phyloP scores from a whole-genome alignment of 2,329 filamentous ascomycete species.

The Trichoderma endophyticum region DNA sequence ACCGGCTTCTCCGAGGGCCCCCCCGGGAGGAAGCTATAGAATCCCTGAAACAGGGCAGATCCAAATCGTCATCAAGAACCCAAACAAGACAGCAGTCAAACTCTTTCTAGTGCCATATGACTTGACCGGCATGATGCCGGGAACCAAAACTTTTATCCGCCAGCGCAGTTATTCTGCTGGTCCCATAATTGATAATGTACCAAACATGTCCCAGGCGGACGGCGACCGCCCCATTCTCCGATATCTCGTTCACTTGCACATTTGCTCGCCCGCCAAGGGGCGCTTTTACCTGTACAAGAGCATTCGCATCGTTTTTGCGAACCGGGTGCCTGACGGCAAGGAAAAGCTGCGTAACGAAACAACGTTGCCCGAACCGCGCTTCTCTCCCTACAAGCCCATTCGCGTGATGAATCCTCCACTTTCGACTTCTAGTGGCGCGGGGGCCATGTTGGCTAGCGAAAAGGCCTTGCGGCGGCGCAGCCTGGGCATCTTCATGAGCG shows the following conservation, averaged over 20 bases:
- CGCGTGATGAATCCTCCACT: slow-evolving; percentile 48
- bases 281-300: slow-evolving; percentile 89
- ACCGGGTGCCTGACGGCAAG: slow-evolving; percentile 91
- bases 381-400: slow-evolving; percentile 74
- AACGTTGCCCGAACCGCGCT: slow-evolving; percentile 82
- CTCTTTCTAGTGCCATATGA: slow-evolving; percentile 93
- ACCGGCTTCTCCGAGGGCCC: slow-evolving; percentile 52
- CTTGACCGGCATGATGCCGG: slow-evolving; percentile 84
- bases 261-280: slow-evolving; percentile 80
- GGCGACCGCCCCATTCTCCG: slow-evolving; percentile 69
- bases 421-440: slow-evolving; percentile 38
- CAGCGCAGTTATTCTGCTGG: slow-evolving; percentile 91
- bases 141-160: slow-evolving; percentile 92
- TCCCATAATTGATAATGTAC: slow-evolving; percentile 69
- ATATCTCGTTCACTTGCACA: slow-evolving; percentile 89
- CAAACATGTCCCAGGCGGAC: slow-evolving; percentile 29
- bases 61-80: slow-evolving; percentile 97
- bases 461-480: slow-evolving; percentile 58
- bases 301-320: slow-evolving; percentile 93
- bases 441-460: slow-evolving; percentile 54
- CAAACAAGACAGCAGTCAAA: slow-evolving; percentile 97
- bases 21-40: slow-evolving; percentile 85
- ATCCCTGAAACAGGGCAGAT: slow-evolving; percentile 92
- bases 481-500: slow-evolving; percentile 45
- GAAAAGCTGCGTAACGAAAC: slow-evolving; percentile 89